Evolutionary conservation across 495 filamentous ascomycete genomes (phyloP).

Genomic region (Podospora conica): DNA sequence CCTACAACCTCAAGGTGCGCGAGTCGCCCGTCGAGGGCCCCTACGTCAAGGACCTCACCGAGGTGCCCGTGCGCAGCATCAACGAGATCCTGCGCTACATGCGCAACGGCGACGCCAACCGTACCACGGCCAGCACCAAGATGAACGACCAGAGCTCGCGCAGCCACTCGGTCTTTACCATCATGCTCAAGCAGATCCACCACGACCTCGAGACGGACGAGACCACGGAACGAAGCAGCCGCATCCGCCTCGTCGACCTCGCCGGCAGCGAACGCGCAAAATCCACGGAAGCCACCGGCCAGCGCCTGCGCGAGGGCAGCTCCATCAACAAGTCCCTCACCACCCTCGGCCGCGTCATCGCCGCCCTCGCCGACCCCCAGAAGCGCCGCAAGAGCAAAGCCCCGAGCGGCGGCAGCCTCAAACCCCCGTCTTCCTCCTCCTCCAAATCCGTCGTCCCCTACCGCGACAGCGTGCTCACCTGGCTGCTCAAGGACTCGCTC

Average conservation of each 20-base stretch:
- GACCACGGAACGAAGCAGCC: conserved; percentile 86
- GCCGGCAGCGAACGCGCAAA: conserved; percentile 94
- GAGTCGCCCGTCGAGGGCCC: conserved; percentile 93
- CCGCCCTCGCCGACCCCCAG: conserved; percentile 85
- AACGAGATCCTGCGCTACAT: conserved; percentile 83
- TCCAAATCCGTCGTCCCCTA: conserved; percentile 76
- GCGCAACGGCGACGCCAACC: conserved; percentile 79
- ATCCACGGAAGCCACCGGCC: conserved; percentile 88
- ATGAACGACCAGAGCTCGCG: conserved; percentile 98
- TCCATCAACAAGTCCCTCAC: conserved; percentile 99
- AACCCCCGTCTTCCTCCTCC: conserved; percentile 31
- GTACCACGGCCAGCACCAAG: conserved; percentile 93
- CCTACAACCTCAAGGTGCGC: conserved; percentile 93
- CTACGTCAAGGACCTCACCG: conserved; percentile 95
- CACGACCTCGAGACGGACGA: conserved; percentile 92
- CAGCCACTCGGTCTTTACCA: conserved; percentile 95
- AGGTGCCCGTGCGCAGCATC: conserved; percentile 78
- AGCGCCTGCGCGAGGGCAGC: conserved; percentile 83
- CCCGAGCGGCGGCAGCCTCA: conserved; percentile 22
- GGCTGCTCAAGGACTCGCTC: conserved; percentile 90
- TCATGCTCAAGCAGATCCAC: conserved; percentile 90
- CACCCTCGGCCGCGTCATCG: conserved; percentile 91
- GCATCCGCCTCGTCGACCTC: conserved; percentile 92
- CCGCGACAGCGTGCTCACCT: conserved; percentile 94
- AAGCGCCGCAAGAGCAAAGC: conserved; percentile 26